Conservation (phyloP, 2,329 filamentous ascomycete species). For the Coniochaeta prunicola region DNA sequence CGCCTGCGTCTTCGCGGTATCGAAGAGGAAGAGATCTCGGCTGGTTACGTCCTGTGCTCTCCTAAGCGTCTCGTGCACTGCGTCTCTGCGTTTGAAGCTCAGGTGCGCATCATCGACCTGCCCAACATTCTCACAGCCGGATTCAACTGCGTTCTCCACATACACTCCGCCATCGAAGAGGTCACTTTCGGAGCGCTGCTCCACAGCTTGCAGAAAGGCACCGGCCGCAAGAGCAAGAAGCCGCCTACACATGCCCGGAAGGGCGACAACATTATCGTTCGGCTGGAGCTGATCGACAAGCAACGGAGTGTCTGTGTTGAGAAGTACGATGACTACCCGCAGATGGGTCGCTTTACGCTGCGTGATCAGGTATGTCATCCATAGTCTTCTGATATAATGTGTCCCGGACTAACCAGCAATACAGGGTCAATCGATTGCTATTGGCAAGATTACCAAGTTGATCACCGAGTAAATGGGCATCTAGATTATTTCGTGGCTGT, state of each 20-base stretch:
- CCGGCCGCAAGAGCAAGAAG: slow-evolving; percentile 85
- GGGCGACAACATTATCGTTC: slow-evolving; percentile 80
- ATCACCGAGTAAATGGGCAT: slow-evolving; percentile 25
- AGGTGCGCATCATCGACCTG: slow-evolving; percentile 90
- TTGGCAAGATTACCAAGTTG: slow-evolving; percentile 97
- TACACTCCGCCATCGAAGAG: slow-evolving; percentile 96
- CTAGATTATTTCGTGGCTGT: too few relatives aligned
- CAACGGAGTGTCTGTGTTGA: slow-evolving; percentile 88
- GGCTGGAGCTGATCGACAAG: slow-evolving; percentile 79
- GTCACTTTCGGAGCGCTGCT: slow-evolving; percentile 83
- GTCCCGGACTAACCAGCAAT: slow-evolving; percentile 13
- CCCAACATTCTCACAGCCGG: slow-evolving; percentile 91
- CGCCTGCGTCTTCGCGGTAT: slow-evolving; percentile 87
- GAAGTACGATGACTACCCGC: slow-evolving; percentile 90
- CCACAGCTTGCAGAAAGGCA: slow-evolving; percentile 94
- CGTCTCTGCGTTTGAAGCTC: slow-evolving; percentile 85
- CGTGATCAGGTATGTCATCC: slow-evolving; percentile 65
- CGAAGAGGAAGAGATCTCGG: slow-evolving; percentile 94
- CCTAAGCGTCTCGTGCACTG: slow-evolving; percentile 90
- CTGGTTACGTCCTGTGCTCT: slow-evolving; percentile 93
- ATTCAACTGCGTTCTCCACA: slow-evolving; percentile 96
- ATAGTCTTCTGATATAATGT: slow-evolving; percentile 6
- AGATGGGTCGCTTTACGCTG: slow-evolving; percentile 85
- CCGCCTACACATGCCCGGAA: slow-evolving; percentile 85
- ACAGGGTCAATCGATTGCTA: slow-evolving; percentile 97